These are phyloP conservation scores for Cladosporium velox DNA, from an alignment of 2,329 filamentous ascomycete genomes.

Conservation along the genomic window DNA sequence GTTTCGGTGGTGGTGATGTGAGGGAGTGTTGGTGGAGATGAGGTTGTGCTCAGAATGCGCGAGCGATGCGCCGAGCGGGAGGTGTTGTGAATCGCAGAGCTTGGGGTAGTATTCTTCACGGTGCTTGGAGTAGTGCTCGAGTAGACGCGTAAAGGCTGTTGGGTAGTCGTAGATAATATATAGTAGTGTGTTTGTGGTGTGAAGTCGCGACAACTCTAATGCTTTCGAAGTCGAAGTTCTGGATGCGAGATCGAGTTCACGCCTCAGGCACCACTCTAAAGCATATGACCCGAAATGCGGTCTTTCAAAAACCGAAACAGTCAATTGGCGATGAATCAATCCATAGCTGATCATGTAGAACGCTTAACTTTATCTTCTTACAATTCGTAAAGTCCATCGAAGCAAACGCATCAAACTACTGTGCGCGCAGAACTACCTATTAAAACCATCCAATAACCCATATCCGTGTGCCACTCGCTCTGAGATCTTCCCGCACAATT, in stretches of 20 bases:
- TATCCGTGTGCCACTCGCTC: conserved; percentile 14
- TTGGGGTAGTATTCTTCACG: not conserved
- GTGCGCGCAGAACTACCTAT: not conserved
- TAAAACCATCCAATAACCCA: not conserved
- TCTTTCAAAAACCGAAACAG: not conserved
- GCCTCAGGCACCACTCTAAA: not conserved
- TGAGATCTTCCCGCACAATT: conserved; percentile 13
- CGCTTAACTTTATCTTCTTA: not conserved
- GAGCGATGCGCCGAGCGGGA: not conserved
- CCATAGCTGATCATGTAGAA: not conserved
- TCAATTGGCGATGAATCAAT: not conserved
- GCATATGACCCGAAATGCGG: not conserved
- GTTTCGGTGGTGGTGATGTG: not conserved
- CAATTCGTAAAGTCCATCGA: not conserved
- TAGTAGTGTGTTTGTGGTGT: not conserved
- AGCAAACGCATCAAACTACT: conserved; percentile 3
- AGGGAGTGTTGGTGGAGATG: not conserved
- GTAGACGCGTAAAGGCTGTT: not conserved
- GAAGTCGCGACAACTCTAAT: not conserved
- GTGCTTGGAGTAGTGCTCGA: not conserved
- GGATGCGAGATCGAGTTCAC: not conserved
- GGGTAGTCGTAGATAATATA: not conserved
- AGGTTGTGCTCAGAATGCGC: not conserved
- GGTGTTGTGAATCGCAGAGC: not conserved
- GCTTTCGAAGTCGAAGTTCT: not conserved